phyloP scores from a whole-genome alignment of 1,139 yeast species.

The Suhomyces ambrosiae region DNA sequence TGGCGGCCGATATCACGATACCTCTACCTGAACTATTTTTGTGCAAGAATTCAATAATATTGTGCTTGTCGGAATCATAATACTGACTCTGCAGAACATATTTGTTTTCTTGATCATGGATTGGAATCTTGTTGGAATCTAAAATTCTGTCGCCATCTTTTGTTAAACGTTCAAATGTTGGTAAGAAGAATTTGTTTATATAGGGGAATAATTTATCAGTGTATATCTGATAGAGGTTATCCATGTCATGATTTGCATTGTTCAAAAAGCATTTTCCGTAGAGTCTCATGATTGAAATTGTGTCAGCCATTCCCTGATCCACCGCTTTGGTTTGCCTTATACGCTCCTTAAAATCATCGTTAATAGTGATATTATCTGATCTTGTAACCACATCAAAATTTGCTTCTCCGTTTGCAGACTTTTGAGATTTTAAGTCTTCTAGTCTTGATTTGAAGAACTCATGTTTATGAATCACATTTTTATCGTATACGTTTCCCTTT shows the following conservation, averaged over 20 bases:
- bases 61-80: slow-evolving; percentile 15
- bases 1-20: slow-evolving; percentile 41
- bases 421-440: slow-evolving; percentile 14
- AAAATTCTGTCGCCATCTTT: slow-evolving; percentile 8
- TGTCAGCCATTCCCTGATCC: slow-evolving; percentile 42
- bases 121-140: slow-evolving; percentile 16
- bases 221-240: slow-evolving; percentile 19
- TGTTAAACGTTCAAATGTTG: slow-evolving; percentile 23
- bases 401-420: slow-evolving; percentile 10
- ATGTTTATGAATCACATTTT: slow-evolving; percentile 29
- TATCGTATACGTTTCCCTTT: slow-evolving; percentile 24
- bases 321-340: slow-evolving; percentile 21
- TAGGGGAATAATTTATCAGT: slow-evolving; percentile 35
- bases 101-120: slow-evolving; percentile 13
- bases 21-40: slow-evolving; percentile 39
- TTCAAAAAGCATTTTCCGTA: slow-evolving; percentile 41
- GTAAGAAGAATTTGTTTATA: slow-evolving; percentile 24
- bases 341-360: slow-evolving; percentile 19
- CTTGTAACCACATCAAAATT: slow-evolving; percentile 17
- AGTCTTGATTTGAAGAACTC: slow-evolving; percentile 19
- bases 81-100: slow-evolving; percentile 12
- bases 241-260: slow-evolving; percentile 7
- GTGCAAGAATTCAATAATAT: slow-evolving; percentile 25
- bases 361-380: slow-evolving; percentile 24
- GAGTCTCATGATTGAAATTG: slow-evolving; percentile 32